Percentiles rank a stretch among this genome's conserved stretches.
phyloP scores from a whole-genome alignment of 1,139 yeast genomes.

The Taiozyma sp. region DNA sequence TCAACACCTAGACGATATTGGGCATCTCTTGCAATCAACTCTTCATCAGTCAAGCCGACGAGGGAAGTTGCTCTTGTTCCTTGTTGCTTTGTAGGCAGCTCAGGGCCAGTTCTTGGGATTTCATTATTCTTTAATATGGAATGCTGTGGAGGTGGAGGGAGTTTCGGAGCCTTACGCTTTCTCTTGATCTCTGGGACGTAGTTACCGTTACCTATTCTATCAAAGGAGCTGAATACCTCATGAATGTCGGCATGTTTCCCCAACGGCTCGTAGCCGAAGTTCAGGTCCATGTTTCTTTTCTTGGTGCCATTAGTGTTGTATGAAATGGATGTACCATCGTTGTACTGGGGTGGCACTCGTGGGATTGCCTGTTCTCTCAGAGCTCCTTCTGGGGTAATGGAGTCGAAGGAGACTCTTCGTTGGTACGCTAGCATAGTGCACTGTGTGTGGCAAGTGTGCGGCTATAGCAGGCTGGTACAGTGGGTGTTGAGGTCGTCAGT shows the following conservation, averaged over 20 bases:
- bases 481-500: no score
- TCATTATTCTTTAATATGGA: slow-evolving; percentile 25
- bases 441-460: neutral
- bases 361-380: slow-evolving; percentile 18
- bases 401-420: slow-evolving; percentile 23
- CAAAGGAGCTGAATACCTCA: slow-evolving; percentile 15
- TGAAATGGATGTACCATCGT: neutral
- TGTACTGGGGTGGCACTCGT: slow-evolving; percentile 23
- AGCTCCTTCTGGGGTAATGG: slow-evolving; percentile 15
- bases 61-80: slow-evolving; percentile 45
- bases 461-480: no score
- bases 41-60: slow-evolving; percentile 61
- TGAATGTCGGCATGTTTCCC: slow-evolving; percentile 10
- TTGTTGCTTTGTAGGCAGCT: neutral
- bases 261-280: slow-evolving; percentile 18
- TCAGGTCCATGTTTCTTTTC: slow-evolving; percentile 10
- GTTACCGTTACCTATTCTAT: slow-evolving; percentile 4
- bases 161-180: slow-evolving; percentile 16
- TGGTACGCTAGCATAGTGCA: slow-evolving; percentile 8
- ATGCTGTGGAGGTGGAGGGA: slow-evolving; percentile 32
- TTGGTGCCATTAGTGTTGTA: neutral
- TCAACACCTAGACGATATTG: slow-evolving; percentile 37
- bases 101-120: neutral
- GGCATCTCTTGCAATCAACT: slow-evolving; percentile 55
- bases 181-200: neutral